Percentiles rank a stretch among this genome's conserved stretches.
Conservation (phyloP, 2,329 filamentous ascomycete species). For the Calonectria crousiana region DNA sequence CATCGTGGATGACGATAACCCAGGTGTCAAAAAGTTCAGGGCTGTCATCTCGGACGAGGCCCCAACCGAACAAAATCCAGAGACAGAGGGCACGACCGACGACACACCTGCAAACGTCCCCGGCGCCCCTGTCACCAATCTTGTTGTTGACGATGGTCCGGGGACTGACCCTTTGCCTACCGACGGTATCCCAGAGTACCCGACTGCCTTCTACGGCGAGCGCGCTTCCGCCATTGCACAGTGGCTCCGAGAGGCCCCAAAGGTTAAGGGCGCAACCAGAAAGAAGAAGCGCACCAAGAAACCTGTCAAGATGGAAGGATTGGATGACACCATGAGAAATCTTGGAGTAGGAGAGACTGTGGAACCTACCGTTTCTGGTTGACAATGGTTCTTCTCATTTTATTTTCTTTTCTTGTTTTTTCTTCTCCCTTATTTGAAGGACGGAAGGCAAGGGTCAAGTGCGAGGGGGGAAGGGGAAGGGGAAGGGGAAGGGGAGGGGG, state of each 20-base stretch:
- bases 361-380: constrained; percentile 6
- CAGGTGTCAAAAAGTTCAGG: too few relatives aligned
- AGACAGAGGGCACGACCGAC: neutral
- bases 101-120: too few relatives aligned
- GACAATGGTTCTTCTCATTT: neutral
- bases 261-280: constrained; percentile 51
- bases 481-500: neutral
- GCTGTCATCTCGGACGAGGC: neutral
- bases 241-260: constrained; percentile 75
- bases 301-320: constrained; percentile 19
- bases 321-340: constrained; percentile 27
- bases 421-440: neutral
- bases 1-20: neutral
- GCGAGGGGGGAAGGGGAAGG: neutral
- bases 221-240: constrained; percentile 75
- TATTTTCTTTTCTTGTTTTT: neutral
- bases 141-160: neutral
- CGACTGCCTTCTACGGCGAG: constrained; percentile 70
- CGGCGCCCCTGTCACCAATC: too few relatives aligned
- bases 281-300: constrained; percentile 53
- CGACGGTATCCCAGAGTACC: constrained; percentile 60
- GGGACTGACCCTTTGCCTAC: constrained; percentile 49
- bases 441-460: neutral
- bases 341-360: constrained; percentile 21
- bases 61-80: neutral